phyloP scores from a whole-genome alignment of 495 filamentous ascomycete genomes.

The Neurospora tetraspora region DNA sequence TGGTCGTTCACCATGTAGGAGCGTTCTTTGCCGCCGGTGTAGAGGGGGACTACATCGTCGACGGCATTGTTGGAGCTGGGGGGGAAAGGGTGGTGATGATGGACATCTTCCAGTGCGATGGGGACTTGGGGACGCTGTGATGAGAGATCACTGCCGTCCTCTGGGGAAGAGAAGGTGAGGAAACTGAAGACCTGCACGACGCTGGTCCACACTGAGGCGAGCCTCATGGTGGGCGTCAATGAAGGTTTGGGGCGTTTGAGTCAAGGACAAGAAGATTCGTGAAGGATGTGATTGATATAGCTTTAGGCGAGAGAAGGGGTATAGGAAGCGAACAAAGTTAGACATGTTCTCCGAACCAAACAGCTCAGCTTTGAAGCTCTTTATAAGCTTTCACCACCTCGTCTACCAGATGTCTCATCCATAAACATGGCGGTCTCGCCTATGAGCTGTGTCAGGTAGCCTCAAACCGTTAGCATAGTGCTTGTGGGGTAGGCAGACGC shows the following conservation, averaged over 20 bases:
- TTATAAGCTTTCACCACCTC: background rate
- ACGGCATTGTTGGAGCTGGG: background rate
- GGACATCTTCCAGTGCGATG: background rate
- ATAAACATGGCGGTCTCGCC: background rate
- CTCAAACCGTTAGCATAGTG: background rate
- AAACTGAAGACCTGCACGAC: conserved; percentile 8
- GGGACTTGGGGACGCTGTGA: background rate
- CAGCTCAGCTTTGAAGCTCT: background rate
- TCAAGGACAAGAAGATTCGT: background rate
- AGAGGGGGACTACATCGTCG: background rate
- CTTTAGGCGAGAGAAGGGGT: background rate
- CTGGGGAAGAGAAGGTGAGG: conserved; percentile 6
- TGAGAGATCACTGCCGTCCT: background rate
- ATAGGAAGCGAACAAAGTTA: background rate
- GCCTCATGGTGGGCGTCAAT: conserved; percentile 5
- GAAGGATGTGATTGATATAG: background rate
- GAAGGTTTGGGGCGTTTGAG: background rate
- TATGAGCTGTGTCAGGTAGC: background rate
- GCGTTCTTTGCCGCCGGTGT: background rate
- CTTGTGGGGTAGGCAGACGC: background rate
- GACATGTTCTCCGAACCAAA: background rate
- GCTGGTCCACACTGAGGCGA: conserved; percentile 5
- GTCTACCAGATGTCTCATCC: background rate
- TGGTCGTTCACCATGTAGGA: background rate
- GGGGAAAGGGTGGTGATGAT: background rate